Percentiles rank a stretch among this genome's conserved stretches.
These are phyloP conservation scores for Boletus eberwhitei DNA, from an alignment of 768 basidiomycete genomes.

Conservation along the genomic window DNA sequence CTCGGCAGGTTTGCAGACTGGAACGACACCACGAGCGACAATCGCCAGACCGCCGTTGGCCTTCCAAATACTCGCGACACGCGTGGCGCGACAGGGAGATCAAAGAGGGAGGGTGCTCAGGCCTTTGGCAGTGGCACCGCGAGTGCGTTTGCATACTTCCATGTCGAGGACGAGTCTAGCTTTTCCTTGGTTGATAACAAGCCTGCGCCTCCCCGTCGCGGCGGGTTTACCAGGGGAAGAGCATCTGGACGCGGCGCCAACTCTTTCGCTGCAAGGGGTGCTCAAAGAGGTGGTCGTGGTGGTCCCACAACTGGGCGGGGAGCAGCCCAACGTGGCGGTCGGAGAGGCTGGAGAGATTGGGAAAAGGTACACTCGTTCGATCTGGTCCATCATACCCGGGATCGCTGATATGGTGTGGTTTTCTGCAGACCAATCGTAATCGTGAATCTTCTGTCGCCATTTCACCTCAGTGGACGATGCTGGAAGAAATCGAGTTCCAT, in stretches of 20 bases:
- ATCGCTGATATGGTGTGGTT: slow-evolving; percentile 5
- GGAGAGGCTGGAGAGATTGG: slow-evolving; percentile 90
- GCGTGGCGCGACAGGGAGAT: slow-evolving; percentile 52
- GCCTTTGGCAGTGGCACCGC: slow-evolving; percentile 89
- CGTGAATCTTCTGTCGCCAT: slow-evolving; percentile 94
- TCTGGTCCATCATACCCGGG: background rate
- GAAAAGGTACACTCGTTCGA: slow-evolving; percentile 63
- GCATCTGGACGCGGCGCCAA: slow-evolving; percentile 33
- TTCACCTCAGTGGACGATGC: slow-evolving; percentile 87
- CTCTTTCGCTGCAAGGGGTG: slow-evolving; percentile 42
- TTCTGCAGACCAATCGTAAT: slow-evolving; percentile 64
- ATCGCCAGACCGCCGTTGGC: slow-evolving; percentile 53
- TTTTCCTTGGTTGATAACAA: slow-evolving; percentile 97
- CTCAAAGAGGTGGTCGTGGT: slow-evolving; percentile 43
- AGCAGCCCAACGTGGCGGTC: slow-evolving; percentile 35
- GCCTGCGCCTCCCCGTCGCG: slow-evolving; percentile 63
- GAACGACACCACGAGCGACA: slow-evolving; percentile 75
- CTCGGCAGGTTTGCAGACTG: slow-evolving; percentile 97
- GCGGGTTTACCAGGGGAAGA: slow-evolving; percentile 58
- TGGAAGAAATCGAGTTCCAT: slow-evolving; percentile 97
- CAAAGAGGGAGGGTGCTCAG: slow-evolving; percentile 73
- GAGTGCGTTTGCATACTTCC: slow-evolving; percentile 94
- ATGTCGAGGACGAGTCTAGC: slow-evolving; percentile 95
- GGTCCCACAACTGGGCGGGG: slow-evolving; percentile 44
- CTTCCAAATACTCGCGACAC: slow-evolving; percentile 42